phyloP scores from a whole-genome alignment of 1,139 yeast species.

The Diutina pseudorugosa region DNA sequence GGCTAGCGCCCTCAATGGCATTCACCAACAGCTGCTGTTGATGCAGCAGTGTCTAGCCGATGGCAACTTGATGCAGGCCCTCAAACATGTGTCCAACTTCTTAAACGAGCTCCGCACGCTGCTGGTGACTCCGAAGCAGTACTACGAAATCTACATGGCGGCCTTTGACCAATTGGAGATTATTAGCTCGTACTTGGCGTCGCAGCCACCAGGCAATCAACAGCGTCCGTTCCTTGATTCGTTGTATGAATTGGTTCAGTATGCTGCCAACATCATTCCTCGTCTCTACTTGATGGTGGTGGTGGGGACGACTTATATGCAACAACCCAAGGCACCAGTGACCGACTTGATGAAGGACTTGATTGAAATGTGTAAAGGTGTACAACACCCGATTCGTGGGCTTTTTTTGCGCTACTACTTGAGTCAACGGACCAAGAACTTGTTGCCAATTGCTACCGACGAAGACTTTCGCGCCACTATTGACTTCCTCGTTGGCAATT shows the following conservation, averaged over 20 bases:
- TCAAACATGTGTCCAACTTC: conserved; percentile 78
- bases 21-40: conserved; percentile 56
- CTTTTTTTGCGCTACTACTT: conserved; percentile 79
- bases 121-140: conserved; percentile 75
- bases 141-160: conserved; percentile 81
- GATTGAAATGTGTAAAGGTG: conserved; percentile 98
- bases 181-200: conserved; percentile 52
- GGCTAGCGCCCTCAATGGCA: conserved; percentile 24
- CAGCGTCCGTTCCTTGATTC: conserved; percentile 55
- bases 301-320: conserved; percentile 83
- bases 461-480: conserved; percentile 54
- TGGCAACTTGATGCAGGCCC: conserved; percentile 66
- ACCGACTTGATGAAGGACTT: conserved; percentile 87
- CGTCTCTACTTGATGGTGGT: conserved; percentile 89
- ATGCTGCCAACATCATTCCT: conserved; percentile 88
- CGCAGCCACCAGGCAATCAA: conserved; percentile 33
- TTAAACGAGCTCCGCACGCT: conserved; percentile 74
- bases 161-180: conserved; percentile 75
- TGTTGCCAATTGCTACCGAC: conserved; percentile 36
- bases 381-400: conserved; percentile 89
- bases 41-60: conserved; percentile 76
- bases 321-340: conserved; percentile 65
- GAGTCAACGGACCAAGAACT: conserved; percentile 70
- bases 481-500: conserved; percentile 69
- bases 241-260: conserved; percentile 87